A percentile compares a stretch with the other conserved stretches of the same genome.
These are phyloP conservation scores for Vitellaria paradoxa DNA, from an alignment of 179 eudicot species.

Conservation along the genomic window DNA sequence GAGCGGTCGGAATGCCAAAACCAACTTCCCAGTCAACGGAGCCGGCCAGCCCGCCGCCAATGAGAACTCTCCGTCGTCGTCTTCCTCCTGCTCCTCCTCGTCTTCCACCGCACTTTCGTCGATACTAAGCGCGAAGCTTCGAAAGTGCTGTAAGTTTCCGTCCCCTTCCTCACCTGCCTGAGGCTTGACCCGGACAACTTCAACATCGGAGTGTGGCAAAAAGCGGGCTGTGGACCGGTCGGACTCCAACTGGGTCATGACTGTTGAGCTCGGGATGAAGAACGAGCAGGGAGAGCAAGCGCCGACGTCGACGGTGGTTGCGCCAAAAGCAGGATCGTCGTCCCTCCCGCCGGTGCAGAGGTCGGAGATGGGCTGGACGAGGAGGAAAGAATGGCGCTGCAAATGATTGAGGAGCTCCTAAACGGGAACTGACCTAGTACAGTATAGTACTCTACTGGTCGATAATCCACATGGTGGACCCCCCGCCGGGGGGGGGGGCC, in stretches of 20 bases:
- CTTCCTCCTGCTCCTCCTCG: background rate
- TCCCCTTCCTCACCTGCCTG: slow-evolving; percentile 23
- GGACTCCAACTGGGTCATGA: slow-evolving; percentile 61
- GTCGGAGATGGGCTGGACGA: slow-evolving; percentile 44
- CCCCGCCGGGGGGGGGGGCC: no score
- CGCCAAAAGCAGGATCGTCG: slow-evolving; percentile 1
- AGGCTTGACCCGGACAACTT: slow-evolving; percentile 25
- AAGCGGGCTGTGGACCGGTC: slow-evolving; percentile 34
- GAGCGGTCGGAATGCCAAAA: slow-evolving; percentile 39
- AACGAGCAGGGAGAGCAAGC: background rate
- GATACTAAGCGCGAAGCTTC: slow-evolving; percentile 7
- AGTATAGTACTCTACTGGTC: background rate
- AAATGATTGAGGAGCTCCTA: slow-evolving; percentile 89
- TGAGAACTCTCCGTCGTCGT: no score
- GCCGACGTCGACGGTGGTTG: background rate
- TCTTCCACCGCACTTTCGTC: background rate
- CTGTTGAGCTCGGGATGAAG: slow-evolving; percentile 53
- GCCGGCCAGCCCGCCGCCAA: background rate
- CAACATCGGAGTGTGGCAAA: slow-evolving; percentile 25
- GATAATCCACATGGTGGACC: no score
- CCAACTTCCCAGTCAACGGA: slow-evolving; percentile 31
- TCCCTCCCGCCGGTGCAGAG: background rate
- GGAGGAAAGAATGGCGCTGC: slow-evolving; percentile 74
- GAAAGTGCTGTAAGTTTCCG: slow-evolving; percentile 19
- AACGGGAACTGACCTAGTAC: slow-evolving; percentile 34